A percentile compares a stretch with the other conserved stretches of the same genome.
phyloP scores from a whole-genome alignment of 169 alveolate species.

The Cryptosporidium tyzzeri region DNA sequence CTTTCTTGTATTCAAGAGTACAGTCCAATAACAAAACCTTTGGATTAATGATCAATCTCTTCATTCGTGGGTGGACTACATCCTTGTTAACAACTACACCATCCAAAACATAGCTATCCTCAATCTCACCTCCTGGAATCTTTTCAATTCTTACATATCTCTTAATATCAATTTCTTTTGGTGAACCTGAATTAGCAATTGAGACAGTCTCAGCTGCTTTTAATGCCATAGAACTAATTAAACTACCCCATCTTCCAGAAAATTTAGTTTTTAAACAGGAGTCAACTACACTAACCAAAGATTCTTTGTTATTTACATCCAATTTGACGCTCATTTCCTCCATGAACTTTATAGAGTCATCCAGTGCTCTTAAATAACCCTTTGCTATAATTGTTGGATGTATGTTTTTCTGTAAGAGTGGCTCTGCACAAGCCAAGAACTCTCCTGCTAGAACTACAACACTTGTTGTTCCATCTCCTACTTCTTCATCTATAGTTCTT shows the following conservation, averaged over 20 bases:
- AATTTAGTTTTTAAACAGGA: conserved; percentile 93
- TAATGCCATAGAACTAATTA: conserved; percentile 93
- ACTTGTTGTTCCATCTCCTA: conserved; percentile 99
- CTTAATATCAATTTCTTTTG: conserved; percentile 94
- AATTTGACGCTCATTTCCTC: conserved; percentile 90
- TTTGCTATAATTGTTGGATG: conserved; percentile 96
- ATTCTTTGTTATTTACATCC: conserved; percentile 88
- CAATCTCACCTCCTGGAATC: conserved; percentile 99
- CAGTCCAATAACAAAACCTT: conserved; percentile 94
- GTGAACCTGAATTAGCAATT: conserved; percentile 83
- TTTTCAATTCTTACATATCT: conserved; percentile 97
- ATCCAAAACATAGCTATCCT: conserved; percentile 94
- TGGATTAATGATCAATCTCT: conserved; percentile 95
- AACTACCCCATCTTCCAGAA: conserved; percentile 94
- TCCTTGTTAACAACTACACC: conserved; percentile 98
- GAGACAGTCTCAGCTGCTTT: conserved; percentile 92
- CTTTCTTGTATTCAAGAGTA: conserved; percentile 98
- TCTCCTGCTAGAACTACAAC: conserved; percentile 99
- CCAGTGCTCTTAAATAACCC: conserved; percentile 95
- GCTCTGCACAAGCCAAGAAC: conserved; percentile 97
- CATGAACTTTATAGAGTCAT: conserved; percentile 88
- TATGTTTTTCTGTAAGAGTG: conserved; percentile 94
- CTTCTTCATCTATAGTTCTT: conserved; percentile 98
- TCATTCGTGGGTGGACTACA: conserved; percentile 98
- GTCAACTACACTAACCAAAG: conserved; percentile 85